Evolutionary conservation across 2,329 filamentous ascomycete genomes (phyloP).

Genomic region (Neofusicoccum parvum): DNA sequence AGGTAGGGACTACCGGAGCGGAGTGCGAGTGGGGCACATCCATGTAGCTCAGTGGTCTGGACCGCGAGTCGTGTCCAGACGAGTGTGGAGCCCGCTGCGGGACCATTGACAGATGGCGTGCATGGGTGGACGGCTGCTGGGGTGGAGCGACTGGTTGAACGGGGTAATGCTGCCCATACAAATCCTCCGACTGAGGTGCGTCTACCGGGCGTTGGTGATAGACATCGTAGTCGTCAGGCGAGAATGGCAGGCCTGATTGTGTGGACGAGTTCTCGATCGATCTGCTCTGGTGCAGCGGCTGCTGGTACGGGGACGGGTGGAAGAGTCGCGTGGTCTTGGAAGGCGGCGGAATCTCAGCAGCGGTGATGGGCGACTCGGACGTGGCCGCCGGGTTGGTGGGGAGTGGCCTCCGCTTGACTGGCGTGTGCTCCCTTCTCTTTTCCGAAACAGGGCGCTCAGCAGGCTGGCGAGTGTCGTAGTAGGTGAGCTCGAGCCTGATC

Average conservation of each 20-base stretch:
- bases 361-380: slow-evolving; percentile 39
- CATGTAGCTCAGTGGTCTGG: slow-evolving; percentile 30
- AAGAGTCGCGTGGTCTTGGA: slow-evolving; percentile 32
- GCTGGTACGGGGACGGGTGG: slow-evolving; percentile 33
- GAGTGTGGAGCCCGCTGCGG: slow-evolving; percentile 27
- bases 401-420: slow-evolving; percentile 80
- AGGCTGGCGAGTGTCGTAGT: slow-evolving; percentile 76
- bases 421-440: slow-evolving; percentile 55
- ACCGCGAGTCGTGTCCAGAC: slow-evolving; percentile 34
- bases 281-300: slow-evolving; percentile 20
- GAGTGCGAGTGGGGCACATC: slow-evolving; percentile 48
- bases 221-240: slow-evolving; percentile 18
- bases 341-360: slow-evolving; percentile 25
- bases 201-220: slow-evolving; percentile 11
- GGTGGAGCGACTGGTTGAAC: slow-evolving; percentile 14
- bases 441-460: slow-evolving; percentile 37
- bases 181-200: background rate
- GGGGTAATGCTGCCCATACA: slow-evolving; percentile 3
- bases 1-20: slow-evolving; percentile 35
- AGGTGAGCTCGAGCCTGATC: slow-evolving; percentile 92
- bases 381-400: slow-evolving; percentile 68
- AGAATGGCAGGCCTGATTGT: slow-evolving; percentile 9
- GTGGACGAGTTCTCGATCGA: background rate
- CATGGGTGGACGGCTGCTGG: slow-evolving; percentile 8
- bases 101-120: slow-evolving; percentile 15